Evolutionary conservation across 768 basidiomycete genomes (phyloP), one percentile per base, ranked within the genome.

Genomic region (Termitomyces sp.): DNA sequence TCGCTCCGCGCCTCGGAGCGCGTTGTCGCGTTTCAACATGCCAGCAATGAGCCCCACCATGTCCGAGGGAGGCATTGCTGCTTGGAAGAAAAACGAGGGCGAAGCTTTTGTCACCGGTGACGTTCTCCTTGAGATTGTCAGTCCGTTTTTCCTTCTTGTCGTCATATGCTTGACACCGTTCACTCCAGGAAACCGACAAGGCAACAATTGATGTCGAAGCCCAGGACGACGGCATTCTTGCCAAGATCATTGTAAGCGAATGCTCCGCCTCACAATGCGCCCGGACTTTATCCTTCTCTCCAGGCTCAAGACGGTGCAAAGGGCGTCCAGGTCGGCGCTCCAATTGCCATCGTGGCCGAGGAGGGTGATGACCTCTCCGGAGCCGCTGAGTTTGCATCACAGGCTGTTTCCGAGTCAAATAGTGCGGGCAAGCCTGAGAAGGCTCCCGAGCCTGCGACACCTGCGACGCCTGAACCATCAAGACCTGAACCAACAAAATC

Each of bases 31-130:
- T 71, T 95, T 98, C 77, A 79, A 87, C 63, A 95, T 97, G 93
- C 95, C 95, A 59, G 95, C 97, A 66, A 99, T 98, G 96, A 96
- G 93, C 63, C 97, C 97, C 35, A 99, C 97, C 59, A 99, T 99
- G 97, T 95, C 95, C 3, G 97, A 98, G 79, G 97, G 97, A 63
- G 97, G 96, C 63, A 97, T 99, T 72, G 91, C 96, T 49, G 82
- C 83, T 35, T 99, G 97, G 95, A 98, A 98, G 82, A 90, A 91
- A 78, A 88, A 89, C 74, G 96, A 98, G 73, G 97, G 97, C 57
- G 95, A 98, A 66, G 53, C 86, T 2, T 99, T 96, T 71, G 64
- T 86, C 18, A 84, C 87, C 7, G 96, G 97, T 28, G 97, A 99
- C 68, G 95, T 99, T 63, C 76, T 99, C 60, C 86, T 98, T 50